A percentile compares a stretch with the other conserved stretches of the same genome.
These are phyloP conservation scores for Vitis labrusca DNA, from an alignment of 164 flowering plant species.

Conservation along the genomic window DNA sequence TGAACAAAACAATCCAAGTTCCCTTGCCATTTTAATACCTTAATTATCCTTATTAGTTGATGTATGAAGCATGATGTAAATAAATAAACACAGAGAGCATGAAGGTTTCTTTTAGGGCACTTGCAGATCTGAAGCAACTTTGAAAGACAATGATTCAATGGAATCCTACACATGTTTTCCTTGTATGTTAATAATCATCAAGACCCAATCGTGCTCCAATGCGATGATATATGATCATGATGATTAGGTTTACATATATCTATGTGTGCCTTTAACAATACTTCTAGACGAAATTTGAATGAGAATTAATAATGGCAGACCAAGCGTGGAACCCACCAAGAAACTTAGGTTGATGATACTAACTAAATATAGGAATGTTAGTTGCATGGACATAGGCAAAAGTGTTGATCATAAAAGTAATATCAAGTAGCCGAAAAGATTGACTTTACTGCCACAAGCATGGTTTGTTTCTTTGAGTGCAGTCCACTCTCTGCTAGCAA, in stretches of 20 bases:
- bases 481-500: constrained; percentile 41
- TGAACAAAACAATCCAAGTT: neutral
- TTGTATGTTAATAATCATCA: no score
- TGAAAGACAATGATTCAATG: no score
- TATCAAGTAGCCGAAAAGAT: constrained; percentile 41
- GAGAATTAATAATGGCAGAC: constrained; percentile 9
- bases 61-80: no score
- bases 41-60: no score
- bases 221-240: no score
- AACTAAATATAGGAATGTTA: neutral
- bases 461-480: constrained; percentile 58
- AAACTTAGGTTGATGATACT: neutral
- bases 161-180: no score
- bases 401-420: constrained; percentile 22
- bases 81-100: no score
- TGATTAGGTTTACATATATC: neutral
- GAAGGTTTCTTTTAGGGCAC: no score
- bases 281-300: constrained; percentile 1
- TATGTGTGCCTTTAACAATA: constrained; percentile 3
- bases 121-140: no score
- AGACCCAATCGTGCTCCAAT: no score
- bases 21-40: no score
- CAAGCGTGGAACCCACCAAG: constrained; percentile 14
- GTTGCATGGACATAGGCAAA: constrained; percentile 15
- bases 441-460: constrained; percentile 49